A percentile compares a stretch with the other conserved stretches of the same genome.
phyloP scores from a whole-genome alignment of 202 grass and related monocot genomes.

The Sporobolus alterniflorus region DNA sequence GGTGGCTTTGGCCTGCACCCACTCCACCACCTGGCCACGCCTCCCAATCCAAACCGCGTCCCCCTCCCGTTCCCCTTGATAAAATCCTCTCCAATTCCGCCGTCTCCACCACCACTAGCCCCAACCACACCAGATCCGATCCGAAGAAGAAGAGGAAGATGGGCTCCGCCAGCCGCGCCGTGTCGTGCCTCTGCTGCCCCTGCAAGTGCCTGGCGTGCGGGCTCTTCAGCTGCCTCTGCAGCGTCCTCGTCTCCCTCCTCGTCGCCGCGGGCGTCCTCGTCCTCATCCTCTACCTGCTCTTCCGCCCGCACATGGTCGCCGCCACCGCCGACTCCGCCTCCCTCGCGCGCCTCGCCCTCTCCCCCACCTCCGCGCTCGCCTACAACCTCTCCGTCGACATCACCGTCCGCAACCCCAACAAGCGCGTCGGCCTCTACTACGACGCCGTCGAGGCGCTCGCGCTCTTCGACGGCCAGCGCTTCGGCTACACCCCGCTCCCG shows the following conservation, averaged over 20 bases:
- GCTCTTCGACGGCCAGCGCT: conserved; percentile 43
- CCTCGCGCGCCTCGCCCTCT: conserved; percentile 34
- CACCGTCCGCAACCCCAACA: conserved; percentile 83
- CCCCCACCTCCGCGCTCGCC: background rate
- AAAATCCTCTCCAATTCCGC: background rate
- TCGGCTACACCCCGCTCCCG: conserved; percentile 39
- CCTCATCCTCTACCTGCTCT: conserved; percentile 68
- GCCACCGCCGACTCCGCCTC: conserved; percentile 65
- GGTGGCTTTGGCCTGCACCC: too few relatives aligned
- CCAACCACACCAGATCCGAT: background rate
- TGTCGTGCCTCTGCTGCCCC: conserved; percentile 61
- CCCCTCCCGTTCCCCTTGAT: too few relatives aligned
- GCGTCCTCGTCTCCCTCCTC: conserved; percentile 49
- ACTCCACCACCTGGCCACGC: too few relatives aligned
- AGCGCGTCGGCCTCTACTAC: conserved; percentile 75
- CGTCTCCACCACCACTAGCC: background rate
- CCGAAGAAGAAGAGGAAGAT: background rate
- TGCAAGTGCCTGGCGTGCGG: conserved; percentile 60
- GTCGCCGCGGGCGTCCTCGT: conserved; percentile 42
- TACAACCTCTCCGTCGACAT: conserved; percentile 57
- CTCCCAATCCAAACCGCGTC: too few relatives aligned
- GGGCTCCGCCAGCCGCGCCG: conserved; percentile 43
- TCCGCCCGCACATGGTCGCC: conserved; percentile 60
- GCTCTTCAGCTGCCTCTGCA: conserved; percentile 61
- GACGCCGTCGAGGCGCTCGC: conserved; percentile 51